A percentile compares a stretch with the other conserved stretches of the same genome.
Evolutionary conservation across 345 rosid species (phyloP).

Genomic region (Syzygium oleosum): DNA sequence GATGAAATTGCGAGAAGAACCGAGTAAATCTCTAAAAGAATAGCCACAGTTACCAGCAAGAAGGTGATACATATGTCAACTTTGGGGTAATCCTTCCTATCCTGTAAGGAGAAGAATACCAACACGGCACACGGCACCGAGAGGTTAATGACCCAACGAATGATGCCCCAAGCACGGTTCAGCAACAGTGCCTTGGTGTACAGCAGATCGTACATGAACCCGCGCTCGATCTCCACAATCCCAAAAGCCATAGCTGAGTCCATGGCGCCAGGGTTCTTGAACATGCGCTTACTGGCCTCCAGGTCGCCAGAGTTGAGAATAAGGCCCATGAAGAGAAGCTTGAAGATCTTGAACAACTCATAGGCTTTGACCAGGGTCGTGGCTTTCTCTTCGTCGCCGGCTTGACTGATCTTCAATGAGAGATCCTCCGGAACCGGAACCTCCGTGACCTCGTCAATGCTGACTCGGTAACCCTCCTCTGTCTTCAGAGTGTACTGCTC

Average conservation of each 20-base stretch:
- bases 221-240: constrained; percentile 28
- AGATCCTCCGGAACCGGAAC: not conserved
- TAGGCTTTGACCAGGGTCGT: not conserved
- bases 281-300: constrained; percentile 6
- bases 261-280: not conserved
- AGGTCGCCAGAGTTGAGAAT: constrained; percentile 8
- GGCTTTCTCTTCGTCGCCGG: not conserved
- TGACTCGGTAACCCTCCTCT: not conserved
- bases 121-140: not conserved
- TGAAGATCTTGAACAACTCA: constrained; percentile 20
- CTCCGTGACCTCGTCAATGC: not conserved
- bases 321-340: constrained; percentile 30
- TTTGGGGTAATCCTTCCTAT: not conserved
- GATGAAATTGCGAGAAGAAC: not conserved
- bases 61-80: constrained; percentile 6
- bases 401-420: not conserved
- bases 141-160: constrained; percentile 13
- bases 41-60: not conserved
- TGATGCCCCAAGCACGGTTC: constrained; percentile 1
- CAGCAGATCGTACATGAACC: constrained; percentile 31
- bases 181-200: constrained; percentile 36
- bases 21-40: constrained; percentile 9
- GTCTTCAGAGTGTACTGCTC: not conserved
- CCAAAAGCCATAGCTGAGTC: constrained; percentile 9
- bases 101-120: not conserved